These are phyloP conservation scores for Colletotrichum sojae DNA, from an alignment of 2,329 filamentous ascomycete species.

Conservation along the genomic window DNA sequence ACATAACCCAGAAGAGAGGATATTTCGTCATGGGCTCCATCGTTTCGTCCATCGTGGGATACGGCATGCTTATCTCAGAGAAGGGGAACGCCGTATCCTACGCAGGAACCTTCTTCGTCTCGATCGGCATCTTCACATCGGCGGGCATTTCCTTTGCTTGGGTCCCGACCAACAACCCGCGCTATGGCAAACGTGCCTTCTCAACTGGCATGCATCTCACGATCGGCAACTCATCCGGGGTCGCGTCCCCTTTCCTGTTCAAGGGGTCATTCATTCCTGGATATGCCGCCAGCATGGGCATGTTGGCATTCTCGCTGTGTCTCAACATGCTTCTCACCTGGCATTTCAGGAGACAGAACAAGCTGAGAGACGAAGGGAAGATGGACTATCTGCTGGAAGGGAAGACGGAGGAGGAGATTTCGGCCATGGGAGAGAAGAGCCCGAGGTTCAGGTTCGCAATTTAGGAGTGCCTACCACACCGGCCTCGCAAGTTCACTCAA, in stretches of 20 bases:
- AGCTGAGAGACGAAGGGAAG: slow-evolving; percentile 51
- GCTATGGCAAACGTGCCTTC: slow-evolving; percentile 41
- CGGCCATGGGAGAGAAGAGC: slow-evolving; percentile 58
- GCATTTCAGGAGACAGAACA: slow-evolving; percentile 53
- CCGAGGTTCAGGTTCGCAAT: slow-evolving; percentile 50
- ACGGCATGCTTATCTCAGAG: slow-evolving; percentile 28
- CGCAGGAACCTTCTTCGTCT: slow-evolving; percentile 67
- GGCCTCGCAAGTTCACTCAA: too few species aligned
- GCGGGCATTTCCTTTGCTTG: slow-evolving; percentile 38
- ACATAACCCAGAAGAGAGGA: slow-evolving; percentile 46
- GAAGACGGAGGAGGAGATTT: slow-evolving; percentile 57
- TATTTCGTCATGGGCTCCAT: slow-evolving; percentile 28
- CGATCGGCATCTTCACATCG: slow-evolving; percentile 49
- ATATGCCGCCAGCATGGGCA: slow-evolving; percentile 64
- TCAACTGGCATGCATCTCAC: slow-evolving; percentile 36
- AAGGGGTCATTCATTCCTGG: slow-evolving; percentile 62
- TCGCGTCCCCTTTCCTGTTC: slow-evolving; percentile 74
- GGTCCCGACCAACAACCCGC: slow-evolving; percentile 37
- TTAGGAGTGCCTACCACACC: background rate
- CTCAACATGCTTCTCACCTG: slow-evolving; percentile 47
- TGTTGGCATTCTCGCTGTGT: slow-evolving; percentile 55
- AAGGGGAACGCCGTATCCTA: slow-evolving; percentile 7
- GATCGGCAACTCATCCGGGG: slow-evolving; percentile 61
- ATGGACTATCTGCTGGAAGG: slow-evolving; percentile 58
- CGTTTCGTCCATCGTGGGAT: slow-evolving; percentile 24